Base-by-base conservation (phyloP, 2,329 filamentous ascomycete species). In the Talaromyces marneffei region DNA sequence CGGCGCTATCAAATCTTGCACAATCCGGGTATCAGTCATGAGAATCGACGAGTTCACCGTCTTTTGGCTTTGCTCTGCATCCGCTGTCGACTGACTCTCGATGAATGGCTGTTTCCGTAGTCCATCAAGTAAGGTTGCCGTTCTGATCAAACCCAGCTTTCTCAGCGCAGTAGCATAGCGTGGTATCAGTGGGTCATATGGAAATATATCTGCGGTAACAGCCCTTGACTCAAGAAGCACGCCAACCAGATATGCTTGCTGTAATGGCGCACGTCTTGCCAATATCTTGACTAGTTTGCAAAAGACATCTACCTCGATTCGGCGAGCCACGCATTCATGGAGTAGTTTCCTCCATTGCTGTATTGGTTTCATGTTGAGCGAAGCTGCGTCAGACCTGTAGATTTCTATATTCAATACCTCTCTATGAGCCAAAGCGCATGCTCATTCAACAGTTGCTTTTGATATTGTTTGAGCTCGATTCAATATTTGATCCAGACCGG, bases 171-270 rank as follows among this genome's bases (percentile, higher is more conserved):
- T 75, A 37, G 76, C 69, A 66, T 78, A 78, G 14, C 75, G 66
- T 9, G 76, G 76, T 60, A 77, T 66, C 35, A 77, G 64, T n/a
- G 76, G 76, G 62, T 78, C 76, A 75, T 75, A 78, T 46, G 71
- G 68, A 14, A 59, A 59, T 33, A 42, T 44, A 57, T 75, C 66
- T 37, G 65, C 67, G 6, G 73, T 71, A 23, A 68, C 64, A 5
- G 68, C 64, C 39, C 71, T 73, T n/a, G 70, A 68, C 39, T 73
- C 70, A 2, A 77, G 65, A 37, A 78, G 63, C 5, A 71, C 63
- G 61, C 76, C 72, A 2, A 77, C 62, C 12, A 78, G 66, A 37
- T 68, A 61, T n/a, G 63, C 62, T 50, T 73, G 71, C 1, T 70
- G 63, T 31, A 78, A 64, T 0, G 73, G 72, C 29, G 63, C 67